Base-by-base conservation (phyloP, 768 basidiomycete species). In the Trametes meyenii region DNA sequence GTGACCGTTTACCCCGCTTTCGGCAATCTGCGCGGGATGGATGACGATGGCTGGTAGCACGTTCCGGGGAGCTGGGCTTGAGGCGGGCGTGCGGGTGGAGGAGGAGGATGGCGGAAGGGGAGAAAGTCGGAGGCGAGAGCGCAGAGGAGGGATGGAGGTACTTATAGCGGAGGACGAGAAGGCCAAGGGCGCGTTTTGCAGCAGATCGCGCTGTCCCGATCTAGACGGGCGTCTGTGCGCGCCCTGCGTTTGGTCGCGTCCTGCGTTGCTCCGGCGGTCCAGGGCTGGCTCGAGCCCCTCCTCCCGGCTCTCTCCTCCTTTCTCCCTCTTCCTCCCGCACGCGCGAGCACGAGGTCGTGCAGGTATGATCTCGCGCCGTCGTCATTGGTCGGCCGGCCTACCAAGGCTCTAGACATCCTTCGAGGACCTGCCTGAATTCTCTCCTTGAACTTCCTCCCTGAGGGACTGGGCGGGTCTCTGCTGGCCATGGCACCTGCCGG, bases 1-100 rank as follows among this genome's bases (percentile, higher is more conserved):
- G 61, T 58, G 61, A 62, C 61, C 55, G 55, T 49, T n/a, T 54
- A 53, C 55, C 56, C 61, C 55, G 51, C 55, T 58, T 62, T 61
- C 61, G 61, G 61, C 61, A 62, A 62, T 58, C 56, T 58, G 53
- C 50, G 61, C 54, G 16, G 21, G 29, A 26, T 12, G 19, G 33
- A 53, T 48, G 58, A 39, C 58, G 50, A n/a, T 33, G 58, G 43
- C 26, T n/a, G 17, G 50, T 33, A 42, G 40, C 29, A 21, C 39
- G 56, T 38, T 23, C 48, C 5, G 11, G n/a, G 3, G 50, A 19
- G 33, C 24, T n/a, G 19, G 21, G 48, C 13, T 10, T 21, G 24
- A 6, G 19, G 4, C 13, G 26, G 23, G 40, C 39, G n/a, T 10
- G 33, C 26, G 42, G 19, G 17, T 6, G 36, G 2, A 5, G 11